phyloP scores from a whole-genome alignment of 805 yeast genomes.

The Hanseniaspora lindneri region DNA sequence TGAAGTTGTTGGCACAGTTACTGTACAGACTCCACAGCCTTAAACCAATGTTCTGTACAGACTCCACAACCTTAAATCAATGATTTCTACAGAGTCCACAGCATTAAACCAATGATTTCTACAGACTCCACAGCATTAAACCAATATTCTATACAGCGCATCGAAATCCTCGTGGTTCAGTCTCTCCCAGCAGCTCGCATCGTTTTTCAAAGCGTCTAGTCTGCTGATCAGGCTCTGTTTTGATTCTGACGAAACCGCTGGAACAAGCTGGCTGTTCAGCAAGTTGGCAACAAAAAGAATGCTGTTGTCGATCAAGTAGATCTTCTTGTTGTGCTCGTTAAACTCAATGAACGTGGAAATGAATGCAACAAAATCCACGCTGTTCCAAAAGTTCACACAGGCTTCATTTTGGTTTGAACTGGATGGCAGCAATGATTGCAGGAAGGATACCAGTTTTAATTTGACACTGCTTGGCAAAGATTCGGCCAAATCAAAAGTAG shows the following conservation, averaged over 20 bases:
- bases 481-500: slow-evolving; percentile 31
- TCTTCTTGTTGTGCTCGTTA: slow-evolving; percentile 8
- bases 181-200: slow-evolving; percentile 9
- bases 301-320: slow-evolving; percentile 6
- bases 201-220: slow-evolving; percentile 1
- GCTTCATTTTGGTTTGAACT: slow-evolving; percentile 34
- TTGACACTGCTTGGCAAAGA: slow-evolving; percentile 16
- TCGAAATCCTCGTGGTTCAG: slow-evolving; percentile 12
- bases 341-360: neutral
- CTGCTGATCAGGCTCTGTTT: neutral
- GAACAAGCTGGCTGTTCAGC: neutral
- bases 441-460: slow-evolving; percentile 44
- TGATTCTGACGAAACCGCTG: neutral
- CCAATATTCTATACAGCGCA: slow-evolving; percentile 3
- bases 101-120: neutral
- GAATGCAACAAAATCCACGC: neutral
- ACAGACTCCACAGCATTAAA: neutral
- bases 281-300: slow-evolving; percentile 1
- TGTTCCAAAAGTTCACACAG: neutral
- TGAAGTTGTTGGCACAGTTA: neutral
- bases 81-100: too few relatives aligned
- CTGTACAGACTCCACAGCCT: too few relatives aligned
- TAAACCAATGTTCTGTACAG: slow-evolving; percentile 1
- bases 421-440: slow-evolving; percentile 49
- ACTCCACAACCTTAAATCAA: too few relatives aligned